Base-by-base conservation (phyloP, 306 rosid genomes). In the Lathyrus sativus region DNA sequence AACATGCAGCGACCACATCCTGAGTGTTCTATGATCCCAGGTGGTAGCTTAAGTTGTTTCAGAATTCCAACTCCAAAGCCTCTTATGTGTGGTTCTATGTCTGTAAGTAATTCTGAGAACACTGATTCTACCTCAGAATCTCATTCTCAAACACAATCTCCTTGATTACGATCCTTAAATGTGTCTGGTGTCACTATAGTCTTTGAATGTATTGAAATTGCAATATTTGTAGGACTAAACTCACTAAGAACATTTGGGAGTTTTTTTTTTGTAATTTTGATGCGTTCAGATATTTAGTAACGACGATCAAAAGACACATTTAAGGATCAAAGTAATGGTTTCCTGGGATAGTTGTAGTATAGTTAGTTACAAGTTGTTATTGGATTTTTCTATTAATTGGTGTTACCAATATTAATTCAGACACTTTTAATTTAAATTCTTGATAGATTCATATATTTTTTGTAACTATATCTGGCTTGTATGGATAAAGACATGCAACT, bases 1-100 rank as follows among this genome's bases (percentile, higher is more conserved):
- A 57, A 70, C 68, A 75, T 85, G 92, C 99, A 93, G 85, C 85
- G 95, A 72, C 92, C 97, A 54, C 87, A 79, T 48, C 99, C 97
- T 37, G 87, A 95, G 9, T 95, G 99, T 33, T 85, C 90, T 42
- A 45, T 78, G 29, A 82, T 90, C 65, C 99, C 99, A n/a, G 96
- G 92, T 9, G 91, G 90, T 48, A 80, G 89, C 54, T 70, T 90
- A 49, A 95, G 71, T 62, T 93, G 99, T 77, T 70, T 93, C 78
- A 84, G 97, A 78, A 80, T 90, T 62, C 99, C 98, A 9, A 70
- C 85, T 22, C 90, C 84, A 28, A 80, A 81, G 79, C 91, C 95
- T 28, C 82, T 93, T 69, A 81, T 80, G 53, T 93, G 99, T 75
- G 95, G 88, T 50, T 54, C 85, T 0, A 29, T 86, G 18, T 71